A percentile compares a stretch with the other conserved stretches of the same genome.
Conservation (phyloP, 2,329 filamentous ascomycete species). For the Curvularia sp. region DNA sequence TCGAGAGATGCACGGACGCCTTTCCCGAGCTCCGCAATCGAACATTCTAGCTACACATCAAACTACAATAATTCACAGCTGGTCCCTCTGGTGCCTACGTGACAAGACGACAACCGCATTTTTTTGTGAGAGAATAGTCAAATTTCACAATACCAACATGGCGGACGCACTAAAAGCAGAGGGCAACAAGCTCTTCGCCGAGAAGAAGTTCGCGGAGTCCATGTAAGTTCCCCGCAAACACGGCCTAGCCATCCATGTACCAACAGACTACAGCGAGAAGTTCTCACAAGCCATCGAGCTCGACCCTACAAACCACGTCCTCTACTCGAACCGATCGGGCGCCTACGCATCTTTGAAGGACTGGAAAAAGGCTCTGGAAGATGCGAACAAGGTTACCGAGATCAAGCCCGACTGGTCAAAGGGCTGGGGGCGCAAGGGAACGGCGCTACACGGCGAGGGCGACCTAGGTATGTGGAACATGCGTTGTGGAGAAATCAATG, state of each 20-base stretch:
- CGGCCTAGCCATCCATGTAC: conserved; percentile 13
- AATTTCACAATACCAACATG: conserved; percentile 54
- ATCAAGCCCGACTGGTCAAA: conserved; percentile 98
- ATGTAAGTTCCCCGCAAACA: conserved; percentile 69
- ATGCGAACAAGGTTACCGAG: conserved; percentile 92
- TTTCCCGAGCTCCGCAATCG: conserved; percentile 33
- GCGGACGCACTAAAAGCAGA: conserved; percentile 90
- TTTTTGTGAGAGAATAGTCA: conserved; percentile 7
- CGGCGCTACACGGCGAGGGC: conserved; percentile 84
- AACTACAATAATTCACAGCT: conserved; percentile 45
- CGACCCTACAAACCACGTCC: conserved; percentile 89
- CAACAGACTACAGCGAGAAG: conserved; percentile 70
- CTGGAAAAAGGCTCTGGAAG: conserved; percentile 81
- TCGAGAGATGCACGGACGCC: conserved; percentile 25
- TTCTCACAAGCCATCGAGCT: conserved; percentile 92
- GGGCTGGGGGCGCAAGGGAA: conserved; percentile 92
- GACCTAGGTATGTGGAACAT: conserved; percentile 67
- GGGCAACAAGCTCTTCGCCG: conserved; percentile 97
- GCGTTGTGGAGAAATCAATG: background rate
- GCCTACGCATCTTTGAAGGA: conserved; percentile 87
- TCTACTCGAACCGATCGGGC: conserved; percentile 96
- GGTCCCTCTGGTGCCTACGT: conserved; percentile 32
- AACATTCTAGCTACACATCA: conserved; percentile 47
- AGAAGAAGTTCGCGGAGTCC: conserved; percentile 95
- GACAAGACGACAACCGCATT: conserved; percentile 14